phyloP scores from a whole-genome alignment of 495 filamentous ascomycete species.

The Talaromyces liani region DNA sequence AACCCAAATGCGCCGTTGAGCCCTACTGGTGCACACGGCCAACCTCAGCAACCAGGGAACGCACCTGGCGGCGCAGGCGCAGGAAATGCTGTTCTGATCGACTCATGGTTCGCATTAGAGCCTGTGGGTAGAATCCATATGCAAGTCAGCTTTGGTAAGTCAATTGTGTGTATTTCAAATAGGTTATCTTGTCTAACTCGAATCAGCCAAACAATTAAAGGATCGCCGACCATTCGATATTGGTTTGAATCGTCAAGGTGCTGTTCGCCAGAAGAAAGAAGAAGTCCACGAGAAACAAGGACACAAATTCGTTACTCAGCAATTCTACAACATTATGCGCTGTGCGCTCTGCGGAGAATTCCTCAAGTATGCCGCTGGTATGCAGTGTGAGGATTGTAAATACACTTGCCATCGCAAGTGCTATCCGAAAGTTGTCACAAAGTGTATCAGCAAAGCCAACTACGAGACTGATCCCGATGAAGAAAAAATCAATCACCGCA shows the following conservation, averaged over 20 bases:
- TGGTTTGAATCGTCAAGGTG: slow-evolving; percentile 89
- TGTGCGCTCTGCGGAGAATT: slow-evolving; percentile 98
- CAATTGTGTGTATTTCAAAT: background rate
- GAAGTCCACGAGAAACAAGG: slow-evolving; percentile 97
- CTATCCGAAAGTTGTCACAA: slow-evolving; percentile 95
- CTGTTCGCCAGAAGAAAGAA: slow-evolving; percentile 93
- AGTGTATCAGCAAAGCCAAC: slow-evolving; percentile 99
- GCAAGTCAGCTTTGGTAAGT: slow-evolving; percentile 78
- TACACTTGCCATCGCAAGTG: slow-evolving; percentile 98
- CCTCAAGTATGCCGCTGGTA: slow-evolving; percentile 94
- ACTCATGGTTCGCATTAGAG: slow-evolving; percentile 95
- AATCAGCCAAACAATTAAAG: slow-evolving; percentile 57
- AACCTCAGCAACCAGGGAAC: slow-evolving; percentile 9
- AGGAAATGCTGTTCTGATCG: slow-evolving; percentile 60
- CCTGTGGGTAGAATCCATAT: slow-evolving; percentile 85
- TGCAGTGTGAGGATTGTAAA: slow-evolving; percentile 99
- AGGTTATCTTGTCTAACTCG: slow-evolving; percentile 23
- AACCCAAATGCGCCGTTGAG: slow-evolving; percentile 36
- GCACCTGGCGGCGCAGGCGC: slow-evolving; percentile 31
- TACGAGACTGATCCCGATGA: slow-evolving; percentile 97
- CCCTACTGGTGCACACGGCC: slow-evolving; percentile 19
- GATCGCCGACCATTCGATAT: slow-evolving; percentile 70
- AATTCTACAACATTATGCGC: slow-evolving; percentile 99
- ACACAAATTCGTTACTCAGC: slow-evolving; percentile 95
- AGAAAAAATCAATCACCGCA: slow-evolving; percentile 98